A percentile compares a stretch with the other conserved stretches of the same genome.
Conservation (phyloP, 106 monocot species). For the Apostasia ramifera region DNA sequence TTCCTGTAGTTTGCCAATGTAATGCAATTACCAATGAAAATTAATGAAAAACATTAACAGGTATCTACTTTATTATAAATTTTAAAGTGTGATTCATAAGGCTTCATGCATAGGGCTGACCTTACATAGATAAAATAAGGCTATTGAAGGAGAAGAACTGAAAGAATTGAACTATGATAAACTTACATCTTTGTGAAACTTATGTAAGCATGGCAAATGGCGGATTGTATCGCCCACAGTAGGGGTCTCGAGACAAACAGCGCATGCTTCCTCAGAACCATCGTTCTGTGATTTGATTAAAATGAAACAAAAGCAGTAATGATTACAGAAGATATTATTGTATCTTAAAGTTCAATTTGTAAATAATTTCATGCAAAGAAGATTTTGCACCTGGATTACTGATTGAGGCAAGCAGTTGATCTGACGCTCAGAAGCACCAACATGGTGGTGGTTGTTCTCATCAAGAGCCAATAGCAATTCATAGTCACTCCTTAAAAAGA, state of each 20-base stretch:
- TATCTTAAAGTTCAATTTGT: not conserved
- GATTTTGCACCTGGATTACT: slow-evolving; percentile 49
- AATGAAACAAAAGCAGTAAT: not conserved
- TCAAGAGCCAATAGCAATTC: slow-evolving; percentile 83
- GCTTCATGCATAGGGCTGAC: no score
- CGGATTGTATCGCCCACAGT: slow-evolving; percentile 58
- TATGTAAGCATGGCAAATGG: slow-evolving; percentile 87
- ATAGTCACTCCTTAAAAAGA: slow-evolving; percentile 60
- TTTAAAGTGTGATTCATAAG: no score
- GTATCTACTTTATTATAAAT: no score
- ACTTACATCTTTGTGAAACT: slow-evolving; percentile 85
- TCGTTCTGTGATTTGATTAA: slow-evolving; percentile 18
- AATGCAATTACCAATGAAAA: no score
- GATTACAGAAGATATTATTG: not conserved
- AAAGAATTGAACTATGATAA: no score
- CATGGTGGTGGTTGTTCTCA: slow-evolving; percentile 58
- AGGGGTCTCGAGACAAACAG: slow-evolving; percentile 70
- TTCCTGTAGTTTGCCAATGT: no score
- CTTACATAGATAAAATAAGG: no score
- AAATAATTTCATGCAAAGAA: not conserved
- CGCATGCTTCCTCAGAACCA: slow-evolving; percentile 59
- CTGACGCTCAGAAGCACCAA: slow-evolving; percentile 68
- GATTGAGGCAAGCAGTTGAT: slow-evolving; percentile 83
- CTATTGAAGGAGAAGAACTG: no score
- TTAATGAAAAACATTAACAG: no score